Percentiles rank a stretch among this genome's conserved stretches.
These are phyloP conservation scores for Kwoniella dejecticola DNA, from an alignment of 768 basidiomycete species.

Conservation along the genomic window DNA sequence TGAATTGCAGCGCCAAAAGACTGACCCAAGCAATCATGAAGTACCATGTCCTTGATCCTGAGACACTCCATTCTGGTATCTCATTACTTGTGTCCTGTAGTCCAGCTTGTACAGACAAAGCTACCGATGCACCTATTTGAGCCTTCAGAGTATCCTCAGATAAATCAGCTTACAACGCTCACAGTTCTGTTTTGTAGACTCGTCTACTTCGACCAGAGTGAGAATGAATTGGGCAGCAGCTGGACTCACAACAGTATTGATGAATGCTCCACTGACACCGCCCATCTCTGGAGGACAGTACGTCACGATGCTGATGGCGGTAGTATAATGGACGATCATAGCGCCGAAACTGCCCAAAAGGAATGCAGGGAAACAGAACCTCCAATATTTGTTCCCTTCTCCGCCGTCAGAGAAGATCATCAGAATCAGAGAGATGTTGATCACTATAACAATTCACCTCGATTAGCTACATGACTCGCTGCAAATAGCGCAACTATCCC, in stretches of 20 bases:
- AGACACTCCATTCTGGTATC: conserved; percentile 25
- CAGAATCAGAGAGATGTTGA: conserved; percentile 30
- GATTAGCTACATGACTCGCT: too few species aligned
- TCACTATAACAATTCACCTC: too few species aligned
- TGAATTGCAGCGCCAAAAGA: conserved; percentile 28
- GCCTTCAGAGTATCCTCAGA: not conserved
- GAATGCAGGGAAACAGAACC: conserved; percentile 43
- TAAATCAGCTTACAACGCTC: too few species aligned
- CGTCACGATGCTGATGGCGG: conserved; percentile 38
- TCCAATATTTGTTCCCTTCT: conserved; percentile 45
- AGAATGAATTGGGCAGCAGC: too few species aligned
- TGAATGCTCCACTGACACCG: conserved; percentile 45
- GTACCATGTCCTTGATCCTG: conserved; percentile 34
- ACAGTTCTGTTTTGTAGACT: too few species aligned
- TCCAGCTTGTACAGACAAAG: conserved; percentile 47
- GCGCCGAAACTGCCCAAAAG: conserved; percentile 41
- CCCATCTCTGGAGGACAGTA: conserved; percentile 47
- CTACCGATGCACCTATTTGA: conserved; percentile 44
- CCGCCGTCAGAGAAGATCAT: conserved; percentile 43
- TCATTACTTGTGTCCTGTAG: conserved; percentile 20
- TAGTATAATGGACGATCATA: conserved; percentile 25
- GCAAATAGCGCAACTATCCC: too few species aligned
- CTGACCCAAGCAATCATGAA: conserved; percentile 39
- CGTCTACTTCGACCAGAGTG: too few species aligned
- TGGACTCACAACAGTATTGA: conserved; percentile 28